phyloP scores from a whole-genome alignment of 306 rosid genomes.

The Arachis stenosperma region DNA sequence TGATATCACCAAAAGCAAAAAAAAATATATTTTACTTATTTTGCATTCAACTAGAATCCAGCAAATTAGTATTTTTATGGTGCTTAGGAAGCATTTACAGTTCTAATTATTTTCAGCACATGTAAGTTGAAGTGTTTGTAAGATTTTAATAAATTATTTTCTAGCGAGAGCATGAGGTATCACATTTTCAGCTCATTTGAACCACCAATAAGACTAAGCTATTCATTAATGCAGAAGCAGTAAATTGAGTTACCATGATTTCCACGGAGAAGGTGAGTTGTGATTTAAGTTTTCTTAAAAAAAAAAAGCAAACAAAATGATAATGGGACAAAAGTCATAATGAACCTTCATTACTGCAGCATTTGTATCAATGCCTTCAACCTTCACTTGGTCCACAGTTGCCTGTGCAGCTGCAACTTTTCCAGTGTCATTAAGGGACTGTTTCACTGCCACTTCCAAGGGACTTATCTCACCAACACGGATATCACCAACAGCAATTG shows the following conservation, averaged over 20 bases:
- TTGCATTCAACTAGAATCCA: constrained; percentile 9
- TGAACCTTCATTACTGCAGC: constrained; percentile 93
- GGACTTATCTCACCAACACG: constrained; percentile 81
- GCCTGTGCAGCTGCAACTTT: constrained; percentile 93
- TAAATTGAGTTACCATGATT: constrained; percentile 4
- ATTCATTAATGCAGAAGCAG: not conserved
- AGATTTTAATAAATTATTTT: not conserved
- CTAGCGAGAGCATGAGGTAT: not conserved
- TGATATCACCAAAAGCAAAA: not conserved
- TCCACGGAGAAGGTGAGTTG: constrained; percentile 32
- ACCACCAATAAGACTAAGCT: not conserved
- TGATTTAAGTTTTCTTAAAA: constrained; percentile 25
- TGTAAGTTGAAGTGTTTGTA: not conserved
- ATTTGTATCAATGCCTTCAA: constrained; percentile 96
- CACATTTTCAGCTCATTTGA: not conserved
- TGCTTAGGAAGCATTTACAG: constrained; percentile 25
- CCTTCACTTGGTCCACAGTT: constrained; percentile 88
- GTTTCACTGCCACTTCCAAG: constrained; percentile 73
- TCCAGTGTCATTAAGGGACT: constrained; percentile 67
- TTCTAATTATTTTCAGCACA: constrained; percentile 23
- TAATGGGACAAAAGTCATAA: constrained; percentile 38
- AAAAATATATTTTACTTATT: constrained; percentile 1
- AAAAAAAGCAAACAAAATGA: not conserved
- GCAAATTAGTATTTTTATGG: not conserved
- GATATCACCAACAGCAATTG: constrained; percentile 54